Conservation (phyloP, 176 grass and related monocot genomes). For the barley (Hordeum vulgare) region MorexV3_pseudomolecules_assembly NC_058522.1:63982809-63983308, state of each 20-base stretch:
- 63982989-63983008: neutral
- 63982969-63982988: neutral
- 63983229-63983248: neutral
- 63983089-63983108: neutral
- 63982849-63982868: too few relatives aligned
- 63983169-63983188: conserved; percentile 2
- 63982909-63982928: too few relatives aligned
- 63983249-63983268: neutral
- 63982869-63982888: too few relatives aligned
- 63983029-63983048: neutral
- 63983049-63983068: neutral
- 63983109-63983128: conserved; percentile 1
- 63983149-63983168: neutral
- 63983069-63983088: neutral
- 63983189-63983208: neutral
- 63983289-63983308: neutral
- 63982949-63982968: neutral
- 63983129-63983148: neutral
- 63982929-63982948: too few relatives aligned
- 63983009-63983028: neutral
- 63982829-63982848: too few relatives aligned
- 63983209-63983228: neutral
- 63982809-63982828: too few relatives aligned
- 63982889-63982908: too few relatives aligned
- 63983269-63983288: neutral